phyloP scores from a whole-genome alignment of 2,329 filamentous ascomycete species.

The Colletotrichum incanum region DNA sequence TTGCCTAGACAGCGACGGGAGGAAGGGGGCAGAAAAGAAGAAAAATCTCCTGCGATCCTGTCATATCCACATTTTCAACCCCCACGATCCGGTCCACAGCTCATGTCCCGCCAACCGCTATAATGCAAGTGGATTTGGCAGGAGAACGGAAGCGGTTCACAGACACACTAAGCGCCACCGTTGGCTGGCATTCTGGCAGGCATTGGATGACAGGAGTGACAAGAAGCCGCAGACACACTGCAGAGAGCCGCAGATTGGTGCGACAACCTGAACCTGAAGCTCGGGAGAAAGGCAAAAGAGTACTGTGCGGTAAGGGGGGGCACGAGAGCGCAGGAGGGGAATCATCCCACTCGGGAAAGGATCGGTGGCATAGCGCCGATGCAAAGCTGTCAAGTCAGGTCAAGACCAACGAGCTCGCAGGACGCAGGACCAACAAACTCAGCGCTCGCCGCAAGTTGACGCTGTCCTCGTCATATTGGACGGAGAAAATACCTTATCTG shows the following conservation, averaged over 20 bases:
- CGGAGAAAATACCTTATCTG: slow-evolving; percentile 35
- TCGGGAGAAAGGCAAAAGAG: background rate
- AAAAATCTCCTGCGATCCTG: slow-evolving; percentile 8
- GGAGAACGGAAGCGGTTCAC: background rate
- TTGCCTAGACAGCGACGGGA: background rate
- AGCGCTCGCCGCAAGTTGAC: no score
- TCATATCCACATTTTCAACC: slow-evolving; percentile 1
- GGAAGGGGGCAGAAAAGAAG: no score
- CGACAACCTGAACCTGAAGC: slow-evolving; percentile 33
- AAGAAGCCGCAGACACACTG: slow-evolving; percentile 12
- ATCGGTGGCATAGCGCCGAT: no score
- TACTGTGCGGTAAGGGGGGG: background rate
- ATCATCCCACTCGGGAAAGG: slow-evolving; percentile 1
- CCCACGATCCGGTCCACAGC: slow-evolving; percentile 2
- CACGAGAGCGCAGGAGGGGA: background rate
- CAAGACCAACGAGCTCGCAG: background rate
- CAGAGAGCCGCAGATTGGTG: slow-evolving; percentile 30
- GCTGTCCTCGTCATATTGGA: slow-evolving; percentile 1
- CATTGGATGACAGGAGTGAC: slow-evolving; percentile 2
- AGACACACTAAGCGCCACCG: no score
- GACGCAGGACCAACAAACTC: no score
- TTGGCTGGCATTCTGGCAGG: slow-evolving; percentile 7
- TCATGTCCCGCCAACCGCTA: background rate
- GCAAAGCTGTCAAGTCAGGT: background rate
- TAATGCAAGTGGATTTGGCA: background rate